Conservation (phyloP, 345 rosid species). For the Bruguiera sexangula region DNA sequence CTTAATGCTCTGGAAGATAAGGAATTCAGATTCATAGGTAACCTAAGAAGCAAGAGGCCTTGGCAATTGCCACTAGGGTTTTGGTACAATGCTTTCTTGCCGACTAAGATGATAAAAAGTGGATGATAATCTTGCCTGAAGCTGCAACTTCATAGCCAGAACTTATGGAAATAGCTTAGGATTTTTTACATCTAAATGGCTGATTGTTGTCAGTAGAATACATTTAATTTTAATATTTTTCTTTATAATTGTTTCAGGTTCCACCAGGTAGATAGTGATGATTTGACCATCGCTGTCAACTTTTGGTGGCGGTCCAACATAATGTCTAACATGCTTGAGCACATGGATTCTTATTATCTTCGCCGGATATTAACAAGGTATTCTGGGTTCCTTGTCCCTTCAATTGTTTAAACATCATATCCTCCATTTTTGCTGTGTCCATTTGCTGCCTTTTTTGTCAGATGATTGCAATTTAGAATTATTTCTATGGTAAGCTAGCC, state of each 20-base stretch:
- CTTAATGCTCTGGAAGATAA: background rate
- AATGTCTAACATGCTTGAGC: slow-evolving; percentile 61
- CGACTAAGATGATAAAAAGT: too few species aligned
- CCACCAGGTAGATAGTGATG: slow-evolving; percentile 81
- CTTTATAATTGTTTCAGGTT: slow-evolving; percentile 54
- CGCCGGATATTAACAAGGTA: slow-evolving; percentile 76
- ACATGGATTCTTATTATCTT: slow-evolving; percentile 85
- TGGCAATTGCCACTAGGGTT: too few species aligned
- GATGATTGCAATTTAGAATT: slow-evolving; percentile 12
- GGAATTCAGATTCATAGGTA: background rate
- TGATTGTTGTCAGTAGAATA: too few species aligned
- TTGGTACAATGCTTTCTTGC: too few species aligned
- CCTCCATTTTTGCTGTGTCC: background rate
- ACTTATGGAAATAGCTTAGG: background rate
- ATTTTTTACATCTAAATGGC: background rate
- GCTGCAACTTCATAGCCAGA: background rate
- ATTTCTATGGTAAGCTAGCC: slow-evolving; percentile 23
- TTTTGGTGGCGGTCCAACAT: slow-evolving; percentile 83
- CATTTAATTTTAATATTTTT: slow-evolving; percentile 18
- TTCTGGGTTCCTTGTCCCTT: slow-evolving; percentile 10
- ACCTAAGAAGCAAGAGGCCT: background rate
- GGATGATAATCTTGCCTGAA: background rate
- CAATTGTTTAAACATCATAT: background rate
- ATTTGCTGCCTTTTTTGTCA: background rate
- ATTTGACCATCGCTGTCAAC: slow-evolving; percentile 76